Evolutionary conservation across 495 filamentous ascomycete species (phyloP).

Genomic region (Pyronema domesticum): DNA sequence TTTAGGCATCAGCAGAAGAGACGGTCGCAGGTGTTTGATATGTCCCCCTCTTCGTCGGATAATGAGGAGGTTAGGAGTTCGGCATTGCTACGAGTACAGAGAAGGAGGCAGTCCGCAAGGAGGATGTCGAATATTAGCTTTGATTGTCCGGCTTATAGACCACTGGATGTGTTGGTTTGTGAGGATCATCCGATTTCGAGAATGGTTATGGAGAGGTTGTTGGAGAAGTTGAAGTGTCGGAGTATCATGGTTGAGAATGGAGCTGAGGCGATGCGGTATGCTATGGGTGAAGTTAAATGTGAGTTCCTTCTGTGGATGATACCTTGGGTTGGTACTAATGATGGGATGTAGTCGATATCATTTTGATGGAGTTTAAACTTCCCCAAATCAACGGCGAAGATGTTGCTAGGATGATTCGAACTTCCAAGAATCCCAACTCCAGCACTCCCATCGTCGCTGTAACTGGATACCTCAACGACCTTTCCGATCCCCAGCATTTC

Average conservation of each 20-base stretch:
- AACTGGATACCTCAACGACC: constrained; percentile 92
- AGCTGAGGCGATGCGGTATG: constrained; percentile 74
- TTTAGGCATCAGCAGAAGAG: constrained; percentile 71
- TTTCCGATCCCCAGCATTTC: constrained; percentile 86
- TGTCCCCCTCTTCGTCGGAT: constrained; percentile 93
- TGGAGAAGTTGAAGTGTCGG: constrained; percentile 86
- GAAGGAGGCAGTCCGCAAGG: constrained; percentile 76
- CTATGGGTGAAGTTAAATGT: constrained; percentile 72
- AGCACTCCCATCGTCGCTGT: constrained; percentile 90
- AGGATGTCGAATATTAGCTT: constrained; percentile 77
- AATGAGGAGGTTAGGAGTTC: constrained; percentile 86
- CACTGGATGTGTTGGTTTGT: constrained; percentile 85
- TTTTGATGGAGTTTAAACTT: constrained; percentile 91
- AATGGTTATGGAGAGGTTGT: constrained; percentile 87
- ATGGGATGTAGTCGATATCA: constrained; percentile 58
- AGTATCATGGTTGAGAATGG: constrained; percentile 85
- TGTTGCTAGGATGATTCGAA: constrained; percentile 89
- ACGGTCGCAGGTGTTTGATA: constrained; percentile 83
- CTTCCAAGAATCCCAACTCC: constrained; percentile 85
- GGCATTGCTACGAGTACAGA: constrained; percentile 80
- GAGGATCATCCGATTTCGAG: constrained; percentile 97
- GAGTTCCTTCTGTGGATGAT: background rate
- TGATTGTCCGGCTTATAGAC: constrained; percentile 72
- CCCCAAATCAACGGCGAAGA: constrained; percentile 88
- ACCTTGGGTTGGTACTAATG: constrained; percentile 4